A percentile compares a stretch with the other conserved stretches of the same genome.
These are phyloP conservation scores for Cladosporium sp. DNA, from an alignment of 2,329 filamentous ascomycete species.

Conservation along the genomic window DNA sequence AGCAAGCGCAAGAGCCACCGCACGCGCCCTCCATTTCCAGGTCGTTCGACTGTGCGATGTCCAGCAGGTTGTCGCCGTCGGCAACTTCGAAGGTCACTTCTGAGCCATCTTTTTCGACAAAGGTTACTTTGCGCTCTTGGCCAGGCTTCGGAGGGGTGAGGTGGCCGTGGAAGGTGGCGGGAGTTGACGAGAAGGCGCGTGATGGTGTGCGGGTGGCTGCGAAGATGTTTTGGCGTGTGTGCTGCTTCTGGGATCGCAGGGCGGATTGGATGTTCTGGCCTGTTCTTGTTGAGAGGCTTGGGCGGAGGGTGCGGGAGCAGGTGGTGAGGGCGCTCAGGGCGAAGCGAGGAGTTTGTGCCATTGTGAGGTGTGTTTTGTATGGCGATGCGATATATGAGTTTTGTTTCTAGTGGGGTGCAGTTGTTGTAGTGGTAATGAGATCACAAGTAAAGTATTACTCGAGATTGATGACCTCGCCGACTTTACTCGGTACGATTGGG, in stretches of 20 bases:
- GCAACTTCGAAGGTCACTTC: conserved; percentile 76
- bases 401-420: not conserved
- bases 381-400: not conserved
- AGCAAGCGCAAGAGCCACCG: conserved; percentile 90
- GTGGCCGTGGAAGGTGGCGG: conserved; percentile 70
- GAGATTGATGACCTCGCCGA: not conserved
- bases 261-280: conserved; percentile 7
- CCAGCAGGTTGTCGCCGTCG: conserved; percentile 88
- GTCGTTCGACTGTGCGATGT: conserved; percentile 92
- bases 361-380: not conserved
- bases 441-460: too few species aligned
- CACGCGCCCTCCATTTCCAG: conserved; percentile 98
- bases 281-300: conserved; percentile 12
- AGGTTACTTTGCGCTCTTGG: conserved; percentile 88
- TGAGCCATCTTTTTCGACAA: conserved; percentile 85
- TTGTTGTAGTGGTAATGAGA: not conserved
- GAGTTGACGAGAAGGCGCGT: conserved; percentile 65
- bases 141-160: conserved; percentile 81
- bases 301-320: conserved; percentile 20
- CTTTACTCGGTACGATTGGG: conserved; percentile 8
- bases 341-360: conserved; percentile 17
- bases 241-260: conserved; percentile 26
- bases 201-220: conserved; percentile 18
- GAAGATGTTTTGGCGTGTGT: not conserved
- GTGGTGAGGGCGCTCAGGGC: conserved; percentile 16